Evolutionary conservation across 2,329 filamentous ascomycete species (phyloP).

Genomic region (Curvularia verruculosa): DNA sequence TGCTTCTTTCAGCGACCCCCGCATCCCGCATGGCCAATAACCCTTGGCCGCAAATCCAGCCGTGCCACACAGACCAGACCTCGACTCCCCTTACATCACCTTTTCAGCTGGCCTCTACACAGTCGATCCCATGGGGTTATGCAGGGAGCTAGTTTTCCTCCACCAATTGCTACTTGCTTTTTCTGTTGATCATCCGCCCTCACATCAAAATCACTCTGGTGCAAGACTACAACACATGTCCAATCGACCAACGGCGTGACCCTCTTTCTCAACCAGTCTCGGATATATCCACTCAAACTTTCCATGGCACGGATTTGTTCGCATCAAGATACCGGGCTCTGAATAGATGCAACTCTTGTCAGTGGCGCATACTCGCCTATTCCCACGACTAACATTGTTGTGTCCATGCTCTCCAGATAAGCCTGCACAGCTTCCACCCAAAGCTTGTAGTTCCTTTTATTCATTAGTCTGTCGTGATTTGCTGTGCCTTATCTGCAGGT

Average conservation of each 20-base stretch:
- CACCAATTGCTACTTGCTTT: neutral
- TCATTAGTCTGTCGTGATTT: neutral
- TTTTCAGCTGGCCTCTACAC: neutral
- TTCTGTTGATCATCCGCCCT: neutral
- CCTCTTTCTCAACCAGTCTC: neutral
- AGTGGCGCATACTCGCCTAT: neutral
- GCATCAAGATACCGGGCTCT: neutral
- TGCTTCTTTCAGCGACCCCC: constrained; percentile 19
- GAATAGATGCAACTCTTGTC: neutral
- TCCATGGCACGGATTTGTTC: neutral
- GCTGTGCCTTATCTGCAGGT: constrained; percentile 3
- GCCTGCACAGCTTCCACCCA: neutral
- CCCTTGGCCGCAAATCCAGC: neutral
- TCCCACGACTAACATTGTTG: neutral
- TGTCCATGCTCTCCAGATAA: neutral
- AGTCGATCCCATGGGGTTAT: neutral
- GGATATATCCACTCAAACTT: neutral
- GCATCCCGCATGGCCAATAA: constrained; percentile 10
- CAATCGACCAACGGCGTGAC: neutral
- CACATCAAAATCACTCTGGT: neutral
- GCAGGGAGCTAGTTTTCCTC: neutral
- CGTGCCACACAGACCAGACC: constrained; percentile 4
- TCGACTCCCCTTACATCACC: neutral
- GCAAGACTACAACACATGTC: neutral
- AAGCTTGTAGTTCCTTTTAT: neutral